These are phyloP conservation scores for Tolypocladium tundrense DNA, from an alignment of 2,329 filamentous ascomycete species.

Conservation along the genomic window DNA sequence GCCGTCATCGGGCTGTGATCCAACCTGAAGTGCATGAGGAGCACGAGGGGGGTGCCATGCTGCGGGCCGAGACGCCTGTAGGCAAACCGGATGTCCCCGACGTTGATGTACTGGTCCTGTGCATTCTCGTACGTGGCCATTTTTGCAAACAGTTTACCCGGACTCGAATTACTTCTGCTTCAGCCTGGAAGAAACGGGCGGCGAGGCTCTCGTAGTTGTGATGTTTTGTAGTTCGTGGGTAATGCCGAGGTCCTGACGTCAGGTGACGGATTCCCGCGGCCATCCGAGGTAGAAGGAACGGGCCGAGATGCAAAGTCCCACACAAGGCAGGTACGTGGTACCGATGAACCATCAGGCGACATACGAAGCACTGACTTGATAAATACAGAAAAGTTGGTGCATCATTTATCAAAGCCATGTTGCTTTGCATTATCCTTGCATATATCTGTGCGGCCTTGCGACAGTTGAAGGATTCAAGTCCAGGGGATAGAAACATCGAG, in stretches of 20 bases:
- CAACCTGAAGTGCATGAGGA: slow-evolving; percentile 22
- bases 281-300: not conserved
- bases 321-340: no score
- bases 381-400: no score
- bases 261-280: not conserved
- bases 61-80: slow-evolving; percentile 18
- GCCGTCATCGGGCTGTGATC: not conserved
- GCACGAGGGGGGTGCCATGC: slow-evolving; percentile 19
- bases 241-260: not conserved
- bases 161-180: no score
- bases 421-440: no score
- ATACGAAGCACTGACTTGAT: not conserved
- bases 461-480: not conserved
- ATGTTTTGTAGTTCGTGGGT: not conserved
- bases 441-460: no score
- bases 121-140: slow-evolving; percentile 21
- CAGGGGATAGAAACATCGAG: no score
- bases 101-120: slow-evolving; percentile 16
- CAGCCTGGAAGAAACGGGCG: not conserved
- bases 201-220: not conserved
- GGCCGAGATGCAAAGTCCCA: not conserved
- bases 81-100: slow-evolving; percentile 19
- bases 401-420: not conserved
- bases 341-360: not conserved
- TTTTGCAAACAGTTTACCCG: not conserved